Conservation (phyloP, 768 basidiomycete genomes). For the Boletus rex-veris region DNA sequence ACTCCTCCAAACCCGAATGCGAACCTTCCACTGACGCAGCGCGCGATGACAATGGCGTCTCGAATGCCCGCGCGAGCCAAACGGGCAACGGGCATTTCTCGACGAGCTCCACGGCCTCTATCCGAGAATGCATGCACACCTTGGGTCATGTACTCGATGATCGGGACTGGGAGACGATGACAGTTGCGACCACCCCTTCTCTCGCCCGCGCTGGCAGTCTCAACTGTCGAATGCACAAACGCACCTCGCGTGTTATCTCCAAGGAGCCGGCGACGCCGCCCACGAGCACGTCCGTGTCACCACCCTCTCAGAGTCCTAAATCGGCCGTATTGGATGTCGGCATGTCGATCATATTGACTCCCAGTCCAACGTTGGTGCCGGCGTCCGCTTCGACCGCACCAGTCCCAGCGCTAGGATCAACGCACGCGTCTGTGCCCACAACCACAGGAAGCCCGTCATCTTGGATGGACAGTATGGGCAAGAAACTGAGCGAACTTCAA, state of each 20-base stretch:
- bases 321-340: conserved; percentile 7
- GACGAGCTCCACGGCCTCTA: conserved; percentile 45
- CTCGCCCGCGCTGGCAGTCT: conserved; percentile 19
- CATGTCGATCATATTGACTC: conserved; percentile 6
- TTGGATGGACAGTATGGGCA: conserved; percentile 60
- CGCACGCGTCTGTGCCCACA: conserved; percentile 20
- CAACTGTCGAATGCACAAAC: conserved; percentile 12
- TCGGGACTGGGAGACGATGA: neutral
- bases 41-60: conserved; percentile 17
- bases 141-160: neutral
- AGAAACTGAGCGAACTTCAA: conserved; percentile 58
- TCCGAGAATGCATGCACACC: conserved; percentile 26
- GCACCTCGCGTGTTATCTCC: neutral
- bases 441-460: conserved; percentile 33
- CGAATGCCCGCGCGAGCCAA: conserved; percentile 22
- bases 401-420: neutral
- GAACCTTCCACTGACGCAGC: conserved; percentile 1
- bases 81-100: conserved; percentile 38
- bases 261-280: neutral
- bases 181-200: neutral
- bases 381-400: neutral
- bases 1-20: neutral
- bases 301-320: neutral
- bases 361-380: conserved; percentile 12
- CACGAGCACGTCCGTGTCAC: neutral